These are phyloP conservation scores for Aspergillus sclerotialis DNA, from an alignment of 2,329 filamentous ascomycete species.

Conservation along the genomic window DNA sequence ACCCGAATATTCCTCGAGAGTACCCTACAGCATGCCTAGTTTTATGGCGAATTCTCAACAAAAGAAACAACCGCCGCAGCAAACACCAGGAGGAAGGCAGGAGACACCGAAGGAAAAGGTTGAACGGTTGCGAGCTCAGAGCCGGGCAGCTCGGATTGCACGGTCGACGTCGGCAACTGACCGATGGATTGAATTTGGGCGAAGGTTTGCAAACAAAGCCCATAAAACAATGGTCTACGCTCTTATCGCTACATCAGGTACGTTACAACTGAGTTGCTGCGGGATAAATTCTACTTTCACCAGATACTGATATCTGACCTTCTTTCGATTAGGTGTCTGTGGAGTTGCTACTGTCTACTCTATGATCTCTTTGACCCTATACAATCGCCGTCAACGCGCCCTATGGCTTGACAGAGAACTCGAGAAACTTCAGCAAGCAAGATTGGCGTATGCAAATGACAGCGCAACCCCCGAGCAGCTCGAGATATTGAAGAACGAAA, in stretches of 20 bases:
- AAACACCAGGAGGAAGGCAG: conserved; percentile 14
- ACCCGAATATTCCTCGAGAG: conserved; percentile 17
- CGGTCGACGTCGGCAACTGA: conserved; percentile 52
- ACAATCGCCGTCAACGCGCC: conserved; percentile 58
- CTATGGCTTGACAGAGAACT: conserved; percentile 52
- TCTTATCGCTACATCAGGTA: conserved; percentile 57
- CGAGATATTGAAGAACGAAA: conserved; percentile 39
- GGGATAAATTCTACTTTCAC: too few species aligned
- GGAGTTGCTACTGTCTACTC: conserved; percentile 58
- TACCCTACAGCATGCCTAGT: conserved; percentile 26
- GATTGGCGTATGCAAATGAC: conserved; percentile 33
- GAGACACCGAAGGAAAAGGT: conserved; percentile 67
- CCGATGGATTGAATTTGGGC: conserved; percentile 45
- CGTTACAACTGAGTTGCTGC: conserved; percentile 12
- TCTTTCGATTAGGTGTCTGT: conserved; percentile 43
- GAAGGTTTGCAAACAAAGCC: conserved; percentile 53
- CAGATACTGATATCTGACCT: neutral
- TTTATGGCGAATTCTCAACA: conserved; percentile 13
- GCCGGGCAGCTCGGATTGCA: conserved; percentile 58
- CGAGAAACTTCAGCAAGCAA: conserved; percentile 35
- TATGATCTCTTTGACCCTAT: conserved; percentile 58
- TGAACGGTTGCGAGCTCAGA: conserved; percentile 59
- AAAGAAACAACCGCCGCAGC: conserved; percentile 7
- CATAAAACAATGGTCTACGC: conserved; percentile 55
- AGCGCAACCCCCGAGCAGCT: conserved; percentile 35